Conservation (phyloP, 371 early-diverging fungal species). For the Rhizopus delemar region DNA sequence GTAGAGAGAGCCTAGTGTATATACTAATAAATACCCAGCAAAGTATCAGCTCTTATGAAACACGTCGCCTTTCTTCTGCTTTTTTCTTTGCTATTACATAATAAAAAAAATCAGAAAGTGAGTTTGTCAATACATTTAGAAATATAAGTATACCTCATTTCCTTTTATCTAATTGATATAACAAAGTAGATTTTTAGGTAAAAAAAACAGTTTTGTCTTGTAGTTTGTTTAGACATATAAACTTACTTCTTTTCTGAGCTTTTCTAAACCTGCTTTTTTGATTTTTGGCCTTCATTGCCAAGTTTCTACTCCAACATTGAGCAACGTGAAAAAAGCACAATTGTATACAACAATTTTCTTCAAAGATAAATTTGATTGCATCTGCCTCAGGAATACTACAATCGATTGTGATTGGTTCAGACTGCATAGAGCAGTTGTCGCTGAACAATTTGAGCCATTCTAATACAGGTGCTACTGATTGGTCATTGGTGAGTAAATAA, state of each 20-base stretch:
- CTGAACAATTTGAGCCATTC: no score
- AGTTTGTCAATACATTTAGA: conserved; percentile 16
- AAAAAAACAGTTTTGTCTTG: conserved; percentile 13
- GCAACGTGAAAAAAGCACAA: no score
- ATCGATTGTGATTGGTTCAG: no score
- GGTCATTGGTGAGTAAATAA: no score
- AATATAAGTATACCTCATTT: conserved; percentile 16
- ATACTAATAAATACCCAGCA: conserved; percentile 18
- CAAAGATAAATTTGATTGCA: no score
- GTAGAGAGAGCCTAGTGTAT: conserved; percentile 15
- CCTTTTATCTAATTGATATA: conserved; percentile 17
- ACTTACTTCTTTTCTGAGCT: conserved; percentile 19
- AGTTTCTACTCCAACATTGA: no score
- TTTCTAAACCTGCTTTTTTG: conserved; percentile 17
- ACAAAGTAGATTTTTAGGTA: conserved; percentile 16
- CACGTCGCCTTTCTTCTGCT: conserved; percentile 15
- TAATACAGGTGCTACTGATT: no score
- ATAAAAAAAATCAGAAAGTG: conserved; percentile 15
- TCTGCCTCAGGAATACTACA: no score
- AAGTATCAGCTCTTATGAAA: conserved; percentile 17
- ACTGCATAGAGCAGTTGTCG: no score
- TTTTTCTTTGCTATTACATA: conserved; percentile 14
- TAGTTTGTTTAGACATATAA: conserved; percentile 13
- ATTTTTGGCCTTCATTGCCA: no score
- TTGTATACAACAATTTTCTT: no score